These are phyloP conservation scores for Ichthyophthirius multifiliis DNA, from an alignment of 169 alveolate genomes.

Conservation along the genomic window DNA sequence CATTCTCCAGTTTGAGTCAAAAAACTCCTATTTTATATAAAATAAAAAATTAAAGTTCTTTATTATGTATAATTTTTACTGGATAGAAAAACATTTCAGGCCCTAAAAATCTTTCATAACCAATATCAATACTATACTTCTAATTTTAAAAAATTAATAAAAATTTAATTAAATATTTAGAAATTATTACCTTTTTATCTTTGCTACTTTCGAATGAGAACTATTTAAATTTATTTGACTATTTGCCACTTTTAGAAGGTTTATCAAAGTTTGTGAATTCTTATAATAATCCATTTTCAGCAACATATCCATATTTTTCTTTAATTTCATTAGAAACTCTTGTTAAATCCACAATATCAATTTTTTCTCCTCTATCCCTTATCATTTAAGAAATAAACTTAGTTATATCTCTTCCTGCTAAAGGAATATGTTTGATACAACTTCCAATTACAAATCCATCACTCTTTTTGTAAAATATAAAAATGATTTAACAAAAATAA, in stretches of 20 bases:
- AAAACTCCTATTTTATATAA: slow-evolving; percentile 24
- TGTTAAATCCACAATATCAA: slow-evolving; percentile 51
- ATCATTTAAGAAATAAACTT: slow-evolving; percentile 50
- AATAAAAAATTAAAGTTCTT: neutral
- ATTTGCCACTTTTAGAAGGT: slow-evolving; percentile 33
- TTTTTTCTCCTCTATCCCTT: slow-evolving; percentile 69
- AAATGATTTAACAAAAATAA: neutral
- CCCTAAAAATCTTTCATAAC: slow-evolving; percentile 73
- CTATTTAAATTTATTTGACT: slow-evolving; percentile 47
- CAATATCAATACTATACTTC: slow-evolving; percentile 54
- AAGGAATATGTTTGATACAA: slow-evolving; percentile 75
- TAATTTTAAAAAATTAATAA: neutral
- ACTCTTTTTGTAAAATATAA: neutral
- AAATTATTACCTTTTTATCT: slow-evolving; percentile 21
- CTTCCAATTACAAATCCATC: slow-evolving; percentile 76
- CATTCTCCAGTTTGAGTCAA: slow-evolving; percentile 64
- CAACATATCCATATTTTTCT: slow-evolving; percentile 70
- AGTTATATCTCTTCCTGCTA: slow-evolving; percentile 80
- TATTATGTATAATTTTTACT: neutral
- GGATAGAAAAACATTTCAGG: slow-evolving; percentile 84
- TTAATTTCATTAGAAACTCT: slow-evolving; percentile 60
- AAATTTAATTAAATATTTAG: no score
- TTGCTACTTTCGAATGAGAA: slow-evolving; percentile 19
- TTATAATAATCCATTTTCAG: slow-evolving; percentile 49
- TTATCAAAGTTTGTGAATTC: slow-evolving; percentile 65